Conservation (phyloP, 208 protist species). For the Endotrypanum monterogeii region DNA sequence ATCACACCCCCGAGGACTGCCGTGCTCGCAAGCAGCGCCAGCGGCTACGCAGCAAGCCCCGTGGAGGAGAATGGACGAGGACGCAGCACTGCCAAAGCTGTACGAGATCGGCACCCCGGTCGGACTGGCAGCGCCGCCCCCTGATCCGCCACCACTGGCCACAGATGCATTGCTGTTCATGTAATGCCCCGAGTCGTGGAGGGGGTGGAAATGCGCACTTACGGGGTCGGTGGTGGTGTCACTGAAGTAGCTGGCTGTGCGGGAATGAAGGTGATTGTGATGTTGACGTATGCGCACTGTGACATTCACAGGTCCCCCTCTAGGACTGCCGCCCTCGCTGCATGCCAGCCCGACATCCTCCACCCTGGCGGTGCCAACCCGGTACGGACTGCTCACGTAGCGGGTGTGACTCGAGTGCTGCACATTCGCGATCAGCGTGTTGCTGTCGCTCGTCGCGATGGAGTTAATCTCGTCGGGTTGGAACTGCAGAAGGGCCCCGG, state of each 20-base stretch:
- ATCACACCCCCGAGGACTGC: background rate
- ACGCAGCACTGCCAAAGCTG: constrained; percentile 19
- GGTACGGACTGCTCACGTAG: constrained; percentile 17
- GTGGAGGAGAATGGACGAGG: constrained; percentile 11
- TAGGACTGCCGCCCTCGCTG: background rate
- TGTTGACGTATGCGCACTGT: constrained; percentile 35
- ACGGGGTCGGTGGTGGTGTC: constrained; percentile 23
- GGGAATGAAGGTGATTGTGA: constrained; percentile 16
- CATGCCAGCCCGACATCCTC: constrained; percentile 11
- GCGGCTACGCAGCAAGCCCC: background rate
- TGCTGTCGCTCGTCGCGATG: constrained; percentile 11
- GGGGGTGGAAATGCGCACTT: constrained; percentile 6
- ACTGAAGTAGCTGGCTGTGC: constrained; percentile 33
- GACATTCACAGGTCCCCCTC: constrained; percentile 28
- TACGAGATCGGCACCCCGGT: constrained; percentile 6
- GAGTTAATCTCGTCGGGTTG: constrained; percentile 12
- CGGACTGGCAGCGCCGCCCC: background rate
- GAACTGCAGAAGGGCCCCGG: constrained; percentile 4
- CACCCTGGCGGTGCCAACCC: background rate
- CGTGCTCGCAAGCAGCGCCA: constrained; percentile 4
- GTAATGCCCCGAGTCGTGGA: background rate
- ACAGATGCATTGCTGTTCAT: background rate
- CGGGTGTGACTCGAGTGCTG: background rate
- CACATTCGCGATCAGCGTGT: background rate
- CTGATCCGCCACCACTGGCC: constrained; percentile 4